Percentiles rank a stretch among this genome's conserved stretches.
Evolutionary conservation across 176 grass and related monocot species (phyloP).

Genomic region (Carex scoparia): DNA sequence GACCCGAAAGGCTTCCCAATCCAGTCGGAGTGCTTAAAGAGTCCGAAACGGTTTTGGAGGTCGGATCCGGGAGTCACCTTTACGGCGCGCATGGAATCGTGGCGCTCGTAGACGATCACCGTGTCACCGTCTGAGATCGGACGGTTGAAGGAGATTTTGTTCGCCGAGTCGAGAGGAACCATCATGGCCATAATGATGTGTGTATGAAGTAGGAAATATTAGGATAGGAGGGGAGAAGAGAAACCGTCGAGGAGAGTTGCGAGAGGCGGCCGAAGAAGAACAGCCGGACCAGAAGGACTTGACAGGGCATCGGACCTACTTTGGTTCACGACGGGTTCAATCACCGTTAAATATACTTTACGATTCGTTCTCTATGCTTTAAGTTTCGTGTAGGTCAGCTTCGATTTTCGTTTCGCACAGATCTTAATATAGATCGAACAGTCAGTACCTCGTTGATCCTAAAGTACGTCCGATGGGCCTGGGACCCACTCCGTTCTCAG

Average conservation of each 20-base stretch:
- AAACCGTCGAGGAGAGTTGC: background rate
- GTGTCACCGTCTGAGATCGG: conserved; percentile 62
- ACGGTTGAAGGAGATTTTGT: conserved; percentile 44
- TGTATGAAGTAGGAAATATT: background rate
- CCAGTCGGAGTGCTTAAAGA: conserved; percentile 81
- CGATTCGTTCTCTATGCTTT: too few species aligned
- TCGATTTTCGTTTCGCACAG: too few species aligned
- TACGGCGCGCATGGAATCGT: conserved; percentile 61
- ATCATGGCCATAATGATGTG: conserved; percentile 24
- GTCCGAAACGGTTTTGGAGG: conserved; percentile 77
- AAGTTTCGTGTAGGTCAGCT: too few species aligned
- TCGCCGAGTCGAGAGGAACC: conserved; percentile 33
- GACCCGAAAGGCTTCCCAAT: conserved; percentile 70
- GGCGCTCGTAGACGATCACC: conserved; percentile 77
- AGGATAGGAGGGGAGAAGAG: background rate
- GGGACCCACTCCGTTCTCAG: too few species aligned
- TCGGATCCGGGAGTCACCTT: conserved; percentile 39
- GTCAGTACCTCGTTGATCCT: too few species aligned
- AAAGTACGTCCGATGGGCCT: too few species aligned
- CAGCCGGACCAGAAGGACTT: too few species aligned
- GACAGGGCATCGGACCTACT: too few species aligned
- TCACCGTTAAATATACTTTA: too few species aligned
- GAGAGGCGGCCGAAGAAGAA: background rate
- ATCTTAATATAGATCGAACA: too few species aligned
- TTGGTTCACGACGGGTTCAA: too few species aligned